Base-by-base conservation (phyloP, 257 asterid species). In the Datura wrightii region DNA sequence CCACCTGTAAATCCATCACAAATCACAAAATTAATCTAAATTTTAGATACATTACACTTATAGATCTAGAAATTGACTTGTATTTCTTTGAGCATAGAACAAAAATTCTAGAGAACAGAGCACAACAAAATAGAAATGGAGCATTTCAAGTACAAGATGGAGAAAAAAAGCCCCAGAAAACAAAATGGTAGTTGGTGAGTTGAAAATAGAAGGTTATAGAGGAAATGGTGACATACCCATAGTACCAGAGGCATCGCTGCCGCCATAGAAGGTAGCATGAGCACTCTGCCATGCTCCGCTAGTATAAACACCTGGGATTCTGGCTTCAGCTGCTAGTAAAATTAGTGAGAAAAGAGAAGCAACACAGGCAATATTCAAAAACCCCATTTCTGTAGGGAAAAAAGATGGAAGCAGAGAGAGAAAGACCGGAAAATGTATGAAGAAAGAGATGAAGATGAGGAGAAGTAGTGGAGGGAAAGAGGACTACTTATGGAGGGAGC, bases 261-360 rank as follows among this genome's bases (percentile, higher is more conserved):
- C 98, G 3, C 98, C 98, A 82, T 94, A 94, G 89, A 94, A 94
- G 15, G 98, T 94, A 80, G 98, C 98, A 86, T 94, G 98, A 67
- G 98, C 98, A 52, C 79, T 78, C 80, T 92, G 87, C 97, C 97
- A 93, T 0, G 80, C 85, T n/a, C 93, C 95, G 59, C 95, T 96
- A 74, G 74, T 13, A 90, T 91, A 94, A 15, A 87, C 92, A 1
- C 97, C 98, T 48, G 98, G 96, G 41, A 91, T 90, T 70, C 91
- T 86, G n/a, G 94, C 94, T 9, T 87, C 88, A 44, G 70, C 90
- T 0, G 66, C 83, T 1, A 81, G 83, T 8, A 87, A 65, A 36
- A 80, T 34, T 2, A 89, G 53, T 0, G 88, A 87, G 41, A 88
- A 13, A 8, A 90, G 36, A 11, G 89, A 85, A 46, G 83, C 89